Conservation (phyloP, 768 basidiomycete species). For the Multifurca ochricompacta region DNA sequence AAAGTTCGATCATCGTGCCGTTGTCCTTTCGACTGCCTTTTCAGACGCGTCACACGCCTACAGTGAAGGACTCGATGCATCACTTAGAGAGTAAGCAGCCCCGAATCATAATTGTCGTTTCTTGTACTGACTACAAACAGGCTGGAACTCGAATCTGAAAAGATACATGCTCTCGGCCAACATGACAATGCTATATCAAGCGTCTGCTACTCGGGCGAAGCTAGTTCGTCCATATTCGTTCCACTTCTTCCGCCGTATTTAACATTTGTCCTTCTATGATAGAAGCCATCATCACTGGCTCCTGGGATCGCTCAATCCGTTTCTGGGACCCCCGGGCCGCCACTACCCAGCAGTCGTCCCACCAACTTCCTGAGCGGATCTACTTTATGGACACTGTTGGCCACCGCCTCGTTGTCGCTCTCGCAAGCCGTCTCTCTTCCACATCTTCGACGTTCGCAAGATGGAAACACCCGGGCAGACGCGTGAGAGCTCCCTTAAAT, state of each 20-base stretch:
- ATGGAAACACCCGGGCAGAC: too few species aligned
- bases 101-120: neutral
- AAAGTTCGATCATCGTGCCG: constrained; percentile 81
- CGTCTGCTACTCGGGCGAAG: constrained; percentile 60
- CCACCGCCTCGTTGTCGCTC: too few species aligned
- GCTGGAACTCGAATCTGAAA: constrained; percentile 68
- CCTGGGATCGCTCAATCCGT: too few species aligned
- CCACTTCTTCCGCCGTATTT: neutral
- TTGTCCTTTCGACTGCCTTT: constrained; percentile 77
- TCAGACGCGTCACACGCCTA: constrained; percentile 57
- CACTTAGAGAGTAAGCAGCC: constrained; percentile 64
- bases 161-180: constrained; percentile 63
- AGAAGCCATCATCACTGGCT: too few species aligned
- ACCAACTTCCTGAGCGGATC: too few species aligned
- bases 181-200: constrained; percentile 74
- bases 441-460: too few species aligned
- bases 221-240: constrained; percentile 39
- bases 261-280: too few species aligned
- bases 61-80: constrained; percentile 83
- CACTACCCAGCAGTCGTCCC: too few species aligned
- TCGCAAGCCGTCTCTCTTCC: too few species aligned
- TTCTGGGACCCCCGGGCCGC: too few species aligned
- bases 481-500: constrained; percentile 89
- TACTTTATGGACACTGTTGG: too few species aligned
- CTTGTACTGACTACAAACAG: constrained; percentile 31